Evolutionary conservation across 2,329 filamentous ascomycete genomes (phyloP).

Genomic region (Ceratocystis eucalypticola): DNA sequence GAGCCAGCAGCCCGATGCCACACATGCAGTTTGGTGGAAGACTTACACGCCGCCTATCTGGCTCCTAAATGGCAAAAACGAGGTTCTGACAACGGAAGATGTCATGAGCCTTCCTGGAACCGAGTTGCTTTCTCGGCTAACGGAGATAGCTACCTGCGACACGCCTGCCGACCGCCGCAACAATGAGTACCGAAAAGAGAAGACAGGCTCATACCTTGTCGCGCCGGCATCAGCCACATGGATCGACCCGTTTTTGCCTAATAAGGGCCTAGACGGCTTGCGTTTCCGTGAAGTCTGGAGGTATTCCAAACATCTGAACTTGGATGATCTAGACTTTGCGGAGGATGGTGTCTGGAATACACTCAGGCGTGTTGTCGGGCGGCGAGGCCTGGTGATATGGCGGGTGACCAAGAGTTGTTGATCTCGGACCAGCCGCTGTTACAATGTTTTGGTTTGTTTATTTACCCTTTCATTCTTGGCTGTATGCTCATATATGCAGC

Average conservation of each 20-base stretch:
- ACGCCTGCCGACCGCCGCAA: slow-evolving; percentile 42
- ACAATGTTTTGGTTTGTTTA: slow-evolving; percentile 21
- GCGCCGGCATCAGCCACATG: slow-evolving; percentile 59
- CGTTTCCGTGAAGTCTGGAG: slow-evolving; percentile 58
- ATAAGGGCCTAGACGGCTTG: slow-evolving; percentile 46
- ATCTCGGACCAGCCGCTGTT: slow-evolving; percentile 13
- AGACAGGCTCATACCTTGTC: slow-evolving; percentile 54
- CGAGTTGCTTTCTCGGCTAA: slow-evolving; percentile 45
- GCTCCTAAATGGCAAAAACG: slow-evolving; percentile 64
- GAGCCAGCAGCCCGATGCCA: slow-evolving; percentile 53
- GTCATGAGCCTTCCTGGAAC: slow-evolving; percentile 58
- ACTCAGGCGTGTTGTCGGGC: slow-evolving; percentile 50
- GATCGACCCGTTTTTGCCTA: slow-evolving; percentile 48
- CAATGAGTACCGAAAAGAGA: slow-evolving; percentile 44
- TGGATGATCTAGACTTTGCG: slow-evolving; percentile 69
- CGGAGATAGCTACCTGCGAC: slow-evolving; percentile 48
- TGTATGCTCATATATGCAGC: not conserved
- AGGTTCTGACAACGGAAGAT: slow-evolving; percentile 55
- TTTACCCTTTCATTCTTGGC: slow-evolving; percentile 16
- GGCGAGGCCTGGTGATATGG: slow-evolving; percentile 49
- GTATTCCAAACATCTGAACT: slow-evolving; percentile 53
- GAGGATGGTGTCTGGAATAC: slow-evolving; percentile 65
- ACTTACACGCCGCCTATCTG: slow-evolving; percentile 72
- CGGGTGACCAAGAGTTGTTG: slow-evolving; percentile 49
- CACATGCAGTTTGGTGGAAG: slow-evolving; percentile 70